These are phyloP conservation scores for Dactylellina haptotyla DNA, from an alignment of 2,329 filamentous ascomycete species.

Conservation along the genomic window DNA sequence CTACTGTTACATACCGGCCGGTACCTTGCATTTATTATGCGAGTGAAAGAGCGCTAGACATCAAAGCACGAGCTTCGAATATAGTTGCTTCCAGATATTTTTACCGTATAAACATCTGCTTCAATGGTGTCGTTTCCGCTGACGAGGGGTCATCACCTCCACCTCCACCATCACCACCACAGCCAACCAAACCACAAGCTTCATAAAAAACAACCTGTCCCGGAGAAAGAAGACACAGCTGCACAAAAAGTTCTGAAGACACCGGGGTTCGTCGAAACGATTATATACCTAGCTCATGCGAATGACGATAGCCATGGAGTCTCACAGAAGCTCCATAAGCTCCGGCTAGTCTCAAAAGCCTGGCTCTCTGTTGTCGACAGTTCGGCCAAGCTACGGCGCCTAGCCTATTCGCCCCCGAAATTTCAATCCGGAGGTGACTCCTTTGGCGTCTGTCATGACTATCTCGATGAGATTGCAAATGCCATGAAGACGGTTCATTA, in stretches of 20 bases:
- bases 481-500: conserved; percentile 11
- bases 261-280: not conserved
- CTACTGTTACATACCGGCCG: too few relatives aligned
- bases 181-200: too few relatives aligned
- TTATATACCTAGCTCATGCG: not conserved
- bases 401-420: conserved; percentile 6
- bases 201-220: not conserved
- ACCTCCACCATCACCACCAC: not conserved
- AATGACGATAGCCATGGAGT: not conserved
- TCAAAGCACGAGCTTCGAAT: not conserved
- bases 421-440: not conserved
- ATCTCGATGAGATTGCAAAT: conserved; percentile 10
- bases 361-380: conserved; percentile 4
- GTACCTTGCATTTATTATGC: not conserved
- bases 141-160: not conserved
- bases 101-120: too few relatives aligned
- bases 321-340: not conserved
- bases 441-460: conserved; percentile 8
- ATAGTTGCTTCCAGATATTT: too few relatives aligned
- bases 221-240: not conserved
- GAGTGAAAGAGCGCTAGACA: not conserved
- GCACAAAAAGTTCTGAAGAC: not conserved
- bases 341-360: not conserved
- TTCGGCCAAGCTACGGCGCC: not conserved
- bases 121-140: not conserved